These are phyloP conservation scores for Coemansia sp. DNA, from an alignment of 192 early-diverging fungal genomes.

Conservation along the genomic window DNA sequence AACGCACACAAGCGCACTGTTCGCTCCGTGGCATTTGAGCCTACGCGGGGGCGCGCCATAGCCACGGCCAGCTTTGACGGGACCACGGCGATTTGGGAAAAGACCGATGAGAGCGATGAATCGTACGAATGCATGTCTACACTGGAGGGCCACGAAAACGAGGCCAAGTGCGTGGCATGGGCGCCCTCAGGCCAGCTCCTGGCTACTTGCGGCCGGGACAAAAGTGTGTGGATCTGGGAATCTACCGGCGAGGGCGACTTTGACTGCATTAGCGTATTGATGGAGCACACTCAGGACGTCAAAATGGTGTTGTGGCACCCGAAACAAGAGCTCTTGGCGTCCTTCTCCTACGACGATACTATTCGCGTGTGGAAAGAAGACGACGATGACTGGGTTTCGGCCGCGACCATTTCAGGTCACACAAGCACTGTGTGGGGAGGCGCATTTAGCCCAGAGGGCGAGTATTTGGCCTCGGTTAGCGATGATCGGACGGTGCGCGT, in stretches of 20 bases:
- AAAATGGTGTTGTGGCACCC: slow-evolving; percentile 96
- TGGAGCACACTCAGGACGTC: slow-evolving; percentile 96
- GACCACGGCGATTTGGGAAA: slow-evolving; percentile 89
- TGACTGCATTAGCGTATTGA: slow-evolving; percentile 90
- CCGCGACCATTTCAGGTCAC: slow-evolving; percentile 81
- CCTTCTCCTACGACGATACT: slow-evolving; percentile 91
- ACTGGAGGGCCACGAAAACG: slow-evolving; percentile 97
- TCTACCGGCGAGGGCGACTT: slow-evolving; percentile 80
- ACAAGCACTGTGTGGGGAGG: slow-evolving; percentile 90
- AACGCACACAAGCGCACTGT: slow-evolving; percentile 91
- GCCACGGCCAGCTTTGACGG: slow-evolving; percentile 94
- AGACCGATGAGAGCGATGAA: slow-evolving; percentile 48
- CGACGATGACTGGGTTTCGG: slow-evolving; percentile 95
- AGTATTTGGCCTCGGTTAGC: slow-evolving; percentile 71
- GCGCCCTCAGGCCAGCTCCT: slow-evolving; percentile 75
- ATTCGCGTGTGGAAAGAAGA: slow-evolving; percentile 93
- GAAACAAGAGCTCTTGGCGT: slow-evolving; percentile 74
- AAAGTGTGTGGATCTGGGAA: slow-evolving; percentile 99
- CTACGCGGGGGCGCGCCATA: slow-evolving; percentile 66
- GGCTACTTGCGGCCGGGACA: slow-evolving; percentile 94
- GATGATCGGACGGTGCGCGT: slow-evolving; percentile 84
- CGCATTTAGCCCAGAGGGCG: slow-evolving; percentile 76
- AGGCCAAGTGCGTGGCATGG: slow-evolving; percentile 93
- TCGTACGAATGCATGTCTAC: slow-evolving; percentile 90
- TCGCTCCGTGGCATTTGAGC: slow-evolving; percentile 78